These are phyloP conservation scores for Stagonosporopsis rhizophila DNA, from an alignment of 2,329 filamentous ascomycete species.

Conservation along the genomic window DNA sequence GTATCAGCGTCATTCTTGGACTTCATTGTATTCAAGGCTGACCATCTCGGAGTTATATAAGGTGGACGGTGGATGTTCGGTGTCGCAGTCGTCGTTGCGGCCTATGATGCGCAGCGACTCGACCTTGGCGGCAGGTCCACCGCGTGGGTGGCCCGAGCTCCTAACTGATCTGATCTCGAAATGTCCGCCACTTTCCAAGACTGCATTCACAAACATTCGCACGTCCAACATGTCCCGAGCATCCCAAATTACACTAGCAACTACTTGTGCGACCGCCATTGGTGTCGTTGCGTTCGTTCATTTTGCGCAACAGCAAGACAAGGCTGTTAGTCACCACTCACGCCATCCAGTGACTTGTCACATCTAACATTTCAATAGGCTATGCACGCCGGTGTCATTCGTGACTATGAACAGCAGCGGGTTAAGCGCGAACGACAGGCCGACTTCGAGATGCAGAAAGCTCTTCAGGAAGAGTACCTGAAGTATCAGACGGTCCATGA, in stretches of 20 bases:
- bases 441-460: conserved; percentile 91
- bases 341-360: conserved; percentile 19
- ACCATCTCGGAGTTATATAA: conserved; percentile 37
- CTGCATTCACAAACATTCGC: conserved; percentile 1
- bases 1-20: conserved; percentile 30
- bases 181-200: conserved; percentile 19
- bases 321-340: conserved; percentile 67
- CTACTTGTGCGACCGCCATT: conserved; percentile 77
- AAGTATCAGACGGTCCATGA: conserved; percentile 80
- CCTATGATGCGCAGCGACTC: conserved; percentile 28
- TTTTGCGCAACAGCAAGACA: conserved; percentile 83
- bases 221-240: conserved; percentile 77
- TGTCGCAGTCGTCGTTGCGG: conserved; percentile 29
- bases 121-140: conserved; percentile 31
- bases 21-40: not conserved
- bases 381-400: conserved; percentile 94
- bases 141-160: conserved; percentile 39
- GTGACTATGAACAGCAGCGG: conserved; percentile 92
- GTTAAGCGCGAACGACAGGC: conserved; percentile 88
- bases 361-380: conserved; percentile 62
- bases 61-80: conserved; percentile 22
- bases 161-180: conserved; percentile 27
- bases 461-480: conserved; percentile 86
- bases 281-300: conserved; percentile 86
- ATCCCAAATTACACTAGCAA: conserved; percentile 83